Percentiles rank a stretch among this genome's conserved stretches.
phyloP scores from a whole-genome alignment of 2,329 filamentous ascomycete genomes.

The Amauroascus verrucosus region DNA sequence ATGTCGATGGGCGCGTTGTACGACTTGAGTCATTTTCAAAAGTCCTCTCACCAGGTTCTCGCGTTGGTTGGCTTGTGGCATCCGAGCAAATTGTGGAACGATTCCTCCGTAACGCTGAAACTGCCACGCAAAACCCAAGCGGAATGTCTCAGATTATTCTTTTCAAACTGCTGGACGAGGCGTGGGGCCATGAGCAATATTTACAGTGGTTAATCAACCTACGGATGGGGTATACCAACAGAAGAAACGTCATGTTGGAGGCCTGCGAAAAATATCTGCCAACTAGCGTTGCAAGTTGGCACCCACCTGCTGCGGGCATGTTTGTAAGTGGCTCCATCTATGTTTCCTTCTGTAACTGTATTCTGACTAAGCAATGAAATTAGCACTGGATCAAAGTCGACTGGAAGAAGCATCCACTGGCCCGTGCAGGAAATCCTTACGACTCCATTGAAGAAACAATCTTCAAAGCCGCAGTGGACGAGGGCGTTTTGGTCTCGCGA shows the following conservation, averaged over 20 bases:
- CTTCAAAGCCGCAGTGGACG: constrained; percentile 63
- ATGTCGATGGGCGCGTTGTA: constrained; percentile 77
- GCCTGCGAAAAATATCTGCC: constrained; percentile 72
- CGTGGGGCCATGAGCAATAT: constrained; percentile 88
- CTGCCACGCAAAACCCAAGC: constrained; percentile 71
- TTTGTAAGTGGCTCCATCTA: constrained; percentile 55
- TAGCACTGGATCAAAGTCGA: constrained; percentile 42
- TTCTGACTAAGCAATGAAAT: neutral
- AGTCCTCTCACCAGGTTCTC: constrained; percentile 70
- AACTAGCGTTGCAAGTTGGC: constrained; percentile 62
- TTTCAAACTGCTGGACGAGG: constrained; percentile 83
- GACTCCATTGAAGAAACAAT: constrained; percentile 68
- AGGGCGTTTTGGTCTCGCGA: constrained; percentile 68
- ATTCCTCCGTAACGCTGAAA: constrained; percentile 72
- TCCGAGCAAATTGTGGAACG: constrained; percentile 74
- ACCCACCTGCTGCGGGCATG: constrained; percentile 75
- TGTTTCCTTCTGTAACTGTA: neutral
- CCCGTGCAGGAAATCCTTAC: constrained; percentile 29
- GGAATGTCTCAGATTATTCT: constrained; percentile 76
- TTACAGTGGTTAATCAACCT: constrained; percentile 80
- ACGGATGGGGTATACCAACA: constrained; percentile 66
- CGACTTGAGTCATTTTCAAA: constrained; percentile 92
- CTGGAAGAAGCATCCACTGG: constrained; percentile 37
- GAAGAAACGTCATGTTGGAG: constrained; percentile 63
- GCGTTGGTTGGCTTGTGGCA: constrained; percentile 81